Base-by-base conservation (phyloP, 2,329 filamentous ascomycete genomes). In the Cladosporium sp. region DNA sequence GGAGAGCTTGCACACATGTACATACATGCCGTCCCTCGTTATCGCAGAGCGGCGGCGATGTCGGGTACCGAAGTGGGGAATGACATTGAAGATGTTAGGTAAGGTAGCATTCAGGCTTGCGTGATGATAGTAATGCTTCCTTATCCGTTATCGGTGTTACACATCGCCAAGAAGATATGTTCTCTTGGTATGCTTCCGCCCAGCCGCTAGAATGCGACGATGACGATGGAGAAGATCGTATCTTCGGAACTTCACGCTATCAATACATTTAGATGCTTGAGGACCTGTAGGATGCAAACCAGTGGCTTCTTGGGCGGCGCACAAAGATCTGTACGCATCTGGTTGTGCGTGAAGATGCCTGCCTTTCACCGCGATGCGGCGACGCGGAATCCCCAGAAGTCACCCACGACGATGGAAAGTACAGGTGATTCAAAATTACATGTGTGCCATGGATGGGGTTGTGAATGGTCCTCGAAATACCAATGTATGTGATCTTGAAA, bases 121-220 rank as follows among this genome's bases (percentile, higher is more conserved):
- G 56, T 46, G 56, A n/a, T 46, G 5, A 28, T 46, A 25, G 14
- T 43, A 5, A 46, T n/a, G n/a, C 21, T 43, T 58, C 10, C 30
- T 57, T 57, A 57, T 57, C 54, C 51, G 51, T 32, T 54, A 54
- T 54, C 51, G 51, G 28, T 28, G 8, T 54, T 54, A 30, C 30
- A 54, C 18, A 32, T 4, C 18, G 51, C 51, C 51, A 54, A 54
- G 51, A 32, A 28, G 26, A 54, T 34, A 25, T 32, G n/a, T 5
- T 39, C 13, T 39, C 54, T 57, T 57, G 32, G 54, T 57, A 32
- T 26, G 23, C 54, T 36, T 21, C 32, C 21, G 54, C 54, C 32
- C 23, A 57, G 51, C 14, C 54, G 54, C 30, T 57, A 57, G 23
- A 34, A 34, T 32, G n/a, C 6, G 54, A 13, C 16, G 54, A 57